Conservation (phyloP, 257 asterid genomes). For the Capsicum baccatum region DNA sequence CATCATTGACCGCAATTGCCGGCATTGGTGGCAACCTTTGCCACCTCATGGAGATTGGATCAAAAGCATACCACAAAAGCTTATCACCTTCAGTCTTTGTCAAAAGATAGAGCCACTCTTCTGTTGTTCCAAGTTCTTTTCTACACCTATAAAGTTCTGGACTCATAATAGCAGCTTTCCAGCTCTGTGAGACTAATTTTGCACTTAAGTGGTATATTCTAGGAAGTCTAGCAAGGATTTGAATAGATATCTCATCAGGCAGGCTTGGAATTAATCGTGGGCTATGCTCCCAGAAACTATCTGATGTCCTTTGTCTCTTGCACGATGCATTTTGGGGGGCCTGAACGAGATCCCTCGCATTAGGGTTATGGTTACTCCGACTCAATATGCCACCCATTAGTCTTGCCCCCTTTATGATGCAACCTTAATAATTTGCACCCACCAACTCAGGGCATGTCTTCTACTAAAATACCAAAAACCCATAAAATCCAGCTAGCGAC, state of each 20-base stretch:
- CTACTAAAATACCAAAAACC: slow-evolving; percentile 14
- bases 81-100: slow-evolving; percentile 63
- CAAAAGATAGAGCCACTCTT: slow-evolving; percentile 84
- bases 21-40: slow-evolving; percentile 85
- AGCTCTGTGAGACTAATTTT: slow-evolving; percentile 68
- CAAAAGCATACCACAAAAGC: slow-evolving; percentile 80
- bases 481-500: slow-evolving; percentile 22
- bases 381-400: slow-evolving; percentile 81
- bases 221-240: slow-evolving; percentile 82
- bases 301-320: slow-evolving; percentile 71
- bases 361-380: slow-evolving; percentile 44
- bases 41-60: slow-evolving; percentile 72
- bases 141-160: slow-evolving; percentile 66
- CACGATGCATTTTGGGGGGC: slow-evolving; percentile 60
- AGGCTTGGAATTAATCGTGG: slow-evolving; percentile 70
- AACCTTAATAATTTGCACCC: slow-evolving; percentile 31
- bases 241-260: slow-evolving; percentile 85
- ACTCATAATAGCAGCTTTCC: slow-evolving; percentile 73
- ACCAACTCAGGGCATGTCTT: slow-evolving; percentile 32
- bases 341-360: slow-evolving; percentile 46
- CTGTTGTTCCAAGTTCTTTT: slow-evolving; percentile 70
- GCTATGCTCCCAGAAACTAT: slow-evolving; percentile 68
- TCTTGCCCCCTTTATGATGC: slow-evolving; percentile 26
- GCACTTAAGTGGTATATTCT: slow-evolving; percentile 56
- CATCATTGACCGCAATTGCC: slow-evolving; percentile 46